phyloP scores from a whole-genome alignment of 768 basidiomycete species.

The Podaxis sp. region DNA sequence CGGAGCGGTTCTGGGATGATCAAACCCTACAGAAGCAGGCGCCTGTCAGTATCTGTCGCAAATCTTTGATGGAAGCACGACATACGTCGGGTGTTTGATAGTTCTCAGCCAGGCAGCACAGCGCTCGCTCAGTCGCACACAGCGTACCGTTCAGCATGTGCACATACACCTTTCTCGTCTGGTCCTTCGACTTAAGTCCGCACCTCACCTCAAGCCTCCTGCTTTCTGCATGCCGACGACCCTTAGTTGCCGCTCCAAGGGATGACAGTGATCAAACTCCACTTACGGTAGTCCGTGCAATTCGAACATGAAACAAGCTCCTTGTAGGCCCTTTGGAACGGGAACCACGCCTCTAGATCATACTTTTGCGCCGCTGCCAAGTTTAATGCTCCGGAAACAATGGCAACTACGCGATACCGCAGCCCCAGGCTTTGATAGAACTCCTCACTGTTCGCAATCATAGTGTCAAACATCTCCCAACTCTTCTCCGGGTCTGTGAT shows the following conservation, averaged over 20 bases:
- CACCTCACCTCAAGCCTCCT: conserved; percentile 91
- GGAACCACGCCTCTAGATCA: conserved; percentile 99
- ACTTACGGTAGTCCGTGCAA: conserved; percentile 98
- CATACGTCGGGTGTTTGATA: conserved; percentile 93
- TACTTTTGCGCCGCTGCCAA: conserved; percentile 96
- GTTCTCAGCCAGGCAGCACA: conserved; percentile 98
- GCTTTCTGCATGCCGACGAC: conserved; percentile 57
- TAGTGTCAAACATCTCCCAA: conserved; percentile 90
- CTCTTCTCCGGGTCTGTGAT: conserved; percentile 93
- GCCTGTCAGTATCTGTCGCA: conserved; percentile 7
- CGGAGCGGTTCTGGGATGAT: conserved; percentile 85
- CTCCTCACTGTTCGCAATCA: conserved; percentile 86
- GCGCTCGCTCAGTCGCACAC: conserved; percentile 93
- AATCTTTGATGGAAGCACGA: conserved; percentile 16
- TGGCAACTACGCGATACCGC: conserved; percentile 89
- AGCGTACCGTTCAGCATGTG: conserved; percentile 99
- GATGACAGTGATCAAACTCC: not conserved
- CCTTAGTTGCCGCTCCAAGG: not conserved
- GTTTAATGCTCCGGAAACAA: conserved; percentile 96
- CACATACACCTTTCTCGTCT: conserved; percentile 89
- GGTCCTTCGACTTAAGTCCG: conserved; percentile 88
- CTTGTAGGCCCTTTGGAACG: conserved; percentile 94
- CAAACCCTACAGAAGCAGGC: conserved; percentile 61
- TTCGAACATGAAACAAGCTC: conserved; percentile 98
- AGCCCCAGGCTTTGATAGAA: conserved; percentile 96